phyloP scores from a whole-genome alignment of 805 yeast species.

The Saccharomycopsis synnaedendra region DNA sequence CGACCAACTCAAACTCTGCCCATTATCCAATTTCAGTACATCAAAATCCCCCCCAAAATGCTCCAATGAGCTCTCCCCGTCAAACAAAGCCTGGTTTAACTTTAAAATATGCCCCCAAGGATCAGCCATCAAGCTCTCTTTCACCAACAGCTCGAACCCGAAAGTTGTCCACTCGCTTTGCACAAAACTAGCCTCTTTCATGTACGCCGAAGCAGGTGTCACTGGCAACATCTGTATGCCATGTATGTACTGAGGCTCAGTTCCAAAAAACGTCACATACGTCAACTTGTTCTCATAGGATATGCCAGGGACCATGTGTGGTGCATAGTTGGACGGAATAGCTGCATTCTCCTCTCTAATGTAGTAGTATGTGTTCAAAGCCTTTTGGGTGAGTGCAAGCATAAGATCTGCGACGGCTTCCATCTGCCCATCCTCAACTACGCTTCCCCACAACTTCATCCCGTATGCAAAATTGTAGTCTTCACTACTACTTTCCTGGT shows the following conservation, averaged over 20 bases:
- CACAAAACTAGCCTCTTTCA: slow-evolving; percentile 42
- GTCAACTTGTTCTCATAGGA: slow-evolving; percentile 61
- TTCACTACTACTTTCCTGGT: slow-evolving; percentile 63
- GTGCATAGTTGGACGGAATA: slow-evolving; percentile 38
- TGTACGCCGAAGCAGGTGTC: slow-evolving; percentile 51
- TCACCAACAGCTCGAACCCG: slow-evolving; percentile 18
- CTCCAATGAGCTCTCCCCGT: slow-evolving; percentile 29
- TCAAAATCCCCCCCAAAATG: slow-evolving; percentile 30
- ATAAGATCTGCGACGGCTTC: slow-evolving; percentile 45
- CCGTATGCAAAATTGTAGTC: slow-evolving; percentile 61
- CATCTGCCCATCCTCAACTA: slow-evolving; percentile 39
- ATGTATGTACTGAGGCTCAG: slow-evolving; percentile 49
- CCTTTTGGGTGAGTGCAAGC: slow-evolving; percentile 39
- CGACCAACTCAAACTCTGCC: slow-evolving; percentile 54
- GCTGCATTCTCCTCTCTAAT: slow-evolving; percentile 36
- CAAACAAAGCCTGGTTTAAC: slow-evolving; percentile 33
- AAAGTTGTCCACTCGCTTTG: slow-evolving; percentile 48
- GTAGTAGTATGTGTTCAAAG: slow-evolving; percentile 46
- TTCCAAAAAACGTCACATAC: slow-evolving; percentile 63
- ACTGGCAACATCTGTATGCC: slow-evolving; percentile 76
- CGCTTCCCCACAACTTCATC: slow-evolving; percentile 58
- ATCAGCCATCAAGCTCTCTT: neutral
- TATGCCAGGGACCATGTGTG: slow-evolving; percentile 58
- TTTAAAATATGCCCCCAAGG: slow-evolving; percentile 22
- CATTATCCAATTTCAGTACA: slow-evolving; percentile 38